Evolutionary conservation across 1,284 basidiomycete genomes (phyloP), one percentile per base, ranked within the genome.

Genomic region (Marasmius tenuissimus): DNA sequence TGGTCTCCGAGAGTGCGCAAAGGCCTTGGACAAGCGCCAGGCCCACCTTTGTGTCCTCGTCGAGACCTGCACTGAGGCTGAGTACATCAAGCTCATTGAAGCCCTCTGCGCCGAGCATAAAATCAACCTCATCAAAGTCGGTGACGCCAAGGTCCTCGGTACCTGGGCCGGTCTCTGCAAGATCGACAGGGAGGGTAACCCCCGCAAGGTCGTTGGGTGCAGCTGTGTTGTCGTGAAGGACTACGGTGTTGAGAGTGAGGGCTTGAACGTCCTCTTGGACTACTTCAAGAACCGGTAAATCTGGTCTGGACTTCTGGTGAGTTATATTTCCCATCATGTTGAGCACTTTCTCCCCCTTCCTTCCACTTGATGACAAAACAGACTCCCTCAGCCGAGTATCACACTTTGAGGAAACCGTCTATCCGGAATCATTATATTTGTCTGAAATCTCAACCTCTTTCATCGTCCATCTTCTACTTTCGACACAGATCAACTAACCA

Each of bases 51-150:
- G 97, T 82, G 96, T 99, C 67, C 92, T 99, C 74, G 96, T 98
- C 77, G 97, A 99, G 89, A 96, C 95, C 65, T 97, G 96, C 86
- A 97, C 93, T 65, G 97, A 98, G 84, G 94, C 96, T 71, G 97
- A 98, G 83, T 98, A 99, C 88, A 93, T 98, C 87, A 98, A 98
- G 86, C 94, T 99, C 83, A 97, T 98, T 71, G 96, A 98, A 84
- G 97, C 96, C 59, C 94, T 98, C 75, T 98, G 97, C 80, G 94
- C 94, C 70, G 96, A 98, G 85, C 94, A 98, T 89, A 96, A 96
- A 81, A 98, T 98, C 83, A 96, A 97, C 86, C 84, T 98, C 69
- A 98, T 98, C 91, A 98, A 98, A 84, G 95, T 99, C 73, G 88
- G 88, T 71, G 97, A 98, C 81, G 93, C 94, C 75, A 99, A 99